phyloP scores from a whole-genome alignment of 208 protist species.

The Kentomonas sorsogonicus region DNA sequence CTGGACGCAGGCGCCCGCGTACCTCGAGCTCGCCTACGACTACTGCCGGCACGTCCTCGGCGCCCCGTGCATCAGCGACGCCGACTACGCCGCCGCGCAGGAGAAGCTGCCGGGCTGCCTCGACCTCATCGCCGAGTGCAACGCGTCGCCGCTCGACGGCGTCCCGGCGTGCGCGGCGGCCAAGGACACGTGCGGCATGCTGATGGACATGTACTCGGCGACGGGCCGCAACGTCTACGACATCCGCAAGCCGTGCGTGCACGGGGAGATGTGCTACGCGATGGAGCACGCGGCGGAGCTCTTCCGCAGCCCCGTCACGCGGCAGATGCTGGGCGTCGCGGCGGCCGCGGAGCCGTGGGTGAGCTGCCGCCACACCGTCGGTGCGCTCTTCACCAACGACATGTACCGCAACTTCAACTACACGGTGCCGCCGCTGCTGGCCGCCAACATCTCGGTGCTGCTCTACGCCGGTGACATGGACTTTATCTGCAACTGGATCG shows the following conservation, averaged over 20 bases:
- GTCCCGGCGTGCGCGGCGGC: slow-evolving; percentile 16
- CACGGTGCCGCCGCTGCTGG: slow-evolving; percentile 54
- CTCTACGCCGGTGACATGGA: slow-evolving; percentile 90
- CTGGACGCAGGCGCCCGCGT: slow-evolving; percentile 59
- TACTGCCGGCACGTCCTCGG: slow-evolving; percentile 45
- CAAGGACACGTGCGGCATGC: background rate
- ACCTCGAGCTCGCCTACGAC: slow-evolving; percentile 52
- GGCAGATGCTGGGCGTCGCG: slow-evolving; percentile 48
- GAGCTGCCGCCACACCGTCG: slow-evolving; percentile 48
- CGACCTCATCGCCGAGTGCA: slow-evolving; percentile 26
- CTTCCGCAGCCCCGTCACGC: slow-evolving; percentile 33
- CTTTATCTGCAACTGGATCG: slow-evolving; percentile 92
- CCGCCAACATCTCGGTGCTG: slow-evolving; percentile 64
- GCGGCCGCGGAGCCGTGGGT: slow-evolving; percentile 26
- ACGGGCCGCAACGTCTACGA: slow-evolving; percentile 83
- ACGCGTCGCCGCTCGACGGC: slow-evolving; percentile 5
- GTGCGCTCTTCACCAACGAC: slow-evolving; percentile 54
- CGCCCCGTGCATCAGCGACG: slow-evolving; percentile 35
- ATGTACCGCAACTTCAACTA: slow-evolving; percentile 59
- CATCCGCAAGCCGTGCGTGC: slow-evolving; percentile 57
- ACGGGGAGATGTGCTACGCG: slow-evolving; percentile 12
- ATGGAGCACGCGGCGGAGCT: slow-evolving; percentile 23
- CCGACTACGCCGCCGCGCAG: slow-evolving; percentile 38
- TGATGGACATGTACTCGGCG: slow-evolving; percentile 12
- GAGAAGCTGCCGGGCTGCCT: slow-evolving; percentile 40